A percentile compares a stretch with the other conserved stretches of the same genome.
These are phyloP conservation scores for Anthracocystis walkeri DNA, from an alignment of 1,284 basidiomycete genomes.

Conservation along the genomic window DNA sequence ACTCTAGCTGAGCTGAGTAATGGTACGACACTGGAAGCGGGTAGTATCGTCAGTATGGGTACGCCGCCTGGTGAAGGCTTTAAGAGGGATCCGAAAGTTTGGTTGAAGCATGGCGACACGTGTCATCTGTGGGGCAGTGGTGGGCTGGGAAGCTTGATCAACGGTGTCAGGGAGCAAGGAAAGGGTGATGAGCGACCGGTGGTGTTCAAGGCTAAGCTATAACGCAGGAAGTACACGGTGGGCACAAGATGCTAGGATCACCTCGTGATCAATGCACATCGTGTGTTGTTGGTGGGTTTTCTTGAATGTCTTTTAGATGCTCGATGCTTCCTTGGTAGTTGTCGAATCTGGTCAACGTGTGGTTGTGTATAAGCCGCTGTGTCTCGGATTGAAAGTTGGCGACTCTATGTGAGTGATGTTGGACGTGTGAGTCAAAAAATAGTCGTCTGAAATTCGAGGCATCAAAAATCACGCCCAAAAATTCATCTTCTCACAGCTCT, in stretches of 20 bases:
- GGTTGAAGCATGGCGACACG: conserved; percentile 81
- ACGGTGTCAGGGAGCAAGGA: conserved; percentile 17
- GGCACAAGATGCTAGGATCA: too few relatives aligned
- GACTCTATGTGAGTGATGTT: too few relatives aligned
- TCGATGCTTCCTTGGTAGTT: too few relatives aligned
- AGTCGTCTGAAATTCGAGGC: neutral
- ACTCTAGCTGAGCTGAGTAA: conserved; percentile 45
- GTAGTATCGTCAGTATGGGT: conserved; percentile 81
- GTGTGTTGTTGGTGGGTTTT: too few relatives aligned
- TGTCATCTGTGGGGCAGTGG: conserved; percentile 69
- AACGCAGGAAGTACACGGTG: too few relatives aligned
- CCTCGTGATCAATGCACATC: too few relatives aligned
- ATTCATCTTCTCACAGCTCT: too few relatives aligned
- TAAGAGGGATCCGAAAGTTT: conserved; percentile 77
- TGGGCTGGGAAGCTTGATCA: conserved; percentile 42
- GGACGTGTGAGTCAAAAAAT: too few relatives aligned
- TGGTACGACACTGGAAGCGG: conserved; percentile 84
- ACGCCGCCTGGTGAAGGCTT: conserved; percentile 77
- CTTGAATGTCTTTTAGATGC: too few relatives aligned
- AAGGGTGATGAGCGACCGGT: conserved; percentile 11
- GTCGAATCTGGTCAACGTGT: too few relatives aligned
- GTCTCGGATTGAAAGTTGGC: too few relatives aligned
- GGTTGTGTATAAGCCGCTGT: too few relatives aligned
- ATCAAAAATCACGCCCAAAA: neutral
- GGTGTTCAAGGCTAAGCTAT: conserved; percentile 31